These are phyloP conservation scores for Colletotrichum sp. DNA, from an alignment of 2,329 filamentous ascomycete species.

Conservation along the genomic window DNA sequence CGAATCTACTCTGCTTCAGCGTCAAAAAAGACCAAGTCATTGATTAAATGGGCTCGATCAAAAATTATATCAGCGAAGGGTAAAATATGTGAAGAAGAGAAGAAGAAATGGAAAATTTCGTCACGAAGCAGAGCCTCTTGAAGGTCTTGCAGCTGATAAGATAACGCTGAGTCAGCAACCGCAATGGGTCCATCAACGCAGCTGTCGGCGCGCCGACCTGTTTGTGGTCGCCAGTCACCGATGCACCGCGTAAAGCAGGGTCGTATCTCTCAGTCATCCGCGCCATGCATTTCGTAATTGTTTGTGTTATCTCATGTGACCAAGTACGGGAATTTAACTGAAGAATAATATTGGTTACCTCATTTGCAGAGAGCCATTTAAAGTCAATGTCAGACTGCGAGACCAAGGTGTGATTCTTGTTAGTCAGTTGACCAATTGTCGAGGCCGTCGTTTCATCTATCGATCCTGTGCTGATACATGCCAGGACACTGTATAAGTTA, in stretches of 20 bases:
- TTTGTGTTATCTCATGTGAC: background rate
- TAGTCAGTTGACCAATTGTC: background rate
- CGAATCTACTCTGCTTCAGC: conserved; percentile 59
- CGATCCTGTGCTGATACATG: background rate
- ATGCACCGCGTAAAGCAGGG: background rate
- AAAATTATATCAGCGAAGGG: conserved; percentile 46
- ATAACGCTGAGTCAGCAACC: conserved; percentile 12
- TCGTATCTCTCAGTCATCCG: background rate
- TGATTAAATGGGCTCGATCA: conserved; percentile 32
- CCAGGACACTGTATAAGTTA: background rate
- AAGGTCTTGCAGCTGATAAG: conserved; percentile 8
- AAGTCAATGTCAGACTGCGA: background rate
- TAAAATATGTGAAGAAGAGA: conserved; percentile 51
- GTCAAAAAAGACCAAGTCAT: conserved; percentile 50
- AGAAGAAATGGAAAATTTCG: background rate
- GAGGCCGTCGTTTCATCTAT: conserved; percentile 5
- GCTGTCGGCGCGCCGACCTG: background rate
- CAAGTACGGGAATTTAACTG: background rate
- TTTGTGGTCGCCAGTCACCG: background rate
- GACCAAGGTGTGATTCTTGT: background rate
- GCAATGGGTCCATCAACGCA: background rate
- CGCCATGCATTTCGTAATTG: background rate
- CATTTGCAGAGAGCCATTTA: background rate
- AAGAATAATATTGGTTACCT: background rate
- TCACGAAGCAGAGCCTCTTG: background rate